Conservation (phyloP, 305 asterid species). For the Fraxinus albicans region DNA sequence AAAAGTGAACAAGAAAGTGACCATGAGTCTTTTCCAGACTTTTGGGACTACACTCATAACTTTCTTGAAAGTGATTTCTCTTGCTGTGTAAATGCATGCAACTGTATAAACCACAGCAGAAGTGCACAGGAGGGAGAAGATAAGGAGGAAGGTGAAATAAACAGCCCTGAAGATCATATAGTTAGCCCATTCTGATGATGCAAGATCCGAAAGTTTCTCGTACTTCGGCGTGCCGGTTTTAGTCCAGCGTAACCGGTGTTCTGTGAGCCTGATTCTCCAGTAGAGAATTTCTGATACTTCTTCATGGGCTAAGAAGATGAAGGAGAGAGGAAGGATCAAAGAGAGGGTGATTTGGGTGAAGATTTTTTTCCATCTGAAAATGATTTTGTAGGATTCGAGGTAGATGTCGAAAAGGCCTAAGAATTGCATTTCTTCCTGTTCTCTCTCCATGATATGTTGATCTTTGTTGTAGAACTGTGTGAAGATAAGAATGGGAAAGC, state of each 20-base stretch:
- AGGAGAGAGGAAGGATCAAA: constrained; percentile 51
- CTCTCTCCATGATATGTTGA: constrained; percentile 41
- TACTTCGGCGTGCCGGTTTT: constrained; percentile 22
- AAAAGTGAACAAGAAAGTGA: constrained; percentile 45
- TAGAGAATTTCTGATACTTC: constrained; percentile 35
- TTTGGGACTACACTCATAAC: constrained; percentile 53
- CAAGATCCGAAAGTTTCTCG: constrained; percentile 32
- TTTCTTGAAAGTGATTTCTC: constrained; percentile 35
- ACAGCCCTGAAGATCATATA: constrained; percentile 29
- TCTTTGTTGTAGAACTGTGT: not conserved
- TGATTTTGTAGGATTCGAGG: constrained; percentile 44
- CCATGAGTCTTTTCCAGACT: constrained; percentile 56
- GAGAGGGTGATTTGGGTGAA: constrained; percentile 52
- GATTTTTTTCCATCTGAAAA: constrained; percentile 38
- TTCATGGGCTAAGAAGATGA: constrained; percentile 47
- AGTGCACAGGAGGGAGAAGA: constrained; percentile 57
- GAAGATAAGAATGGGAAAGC: not conserved
- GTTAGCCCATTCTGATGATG: constrained; percentile 35
- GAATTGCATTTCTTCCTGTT: constrained; percentile 53
- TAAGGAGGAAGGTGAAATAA: constrained; percentile 40
- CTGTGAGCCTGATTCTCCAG: constrained; percentile 23
- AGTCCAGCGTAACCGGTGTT: constrained; percentile 22
- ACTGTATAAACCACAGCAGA: constrained; percentile 58
- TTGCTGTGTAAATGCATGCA: constrained; percentile 43
- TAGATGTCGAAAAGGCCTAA: constrained; percentile 50